phyloP scores from a whole-genome alignment of 2,329 filamentous ascomycete species.

The Colletotrichum melonis region DNA sequence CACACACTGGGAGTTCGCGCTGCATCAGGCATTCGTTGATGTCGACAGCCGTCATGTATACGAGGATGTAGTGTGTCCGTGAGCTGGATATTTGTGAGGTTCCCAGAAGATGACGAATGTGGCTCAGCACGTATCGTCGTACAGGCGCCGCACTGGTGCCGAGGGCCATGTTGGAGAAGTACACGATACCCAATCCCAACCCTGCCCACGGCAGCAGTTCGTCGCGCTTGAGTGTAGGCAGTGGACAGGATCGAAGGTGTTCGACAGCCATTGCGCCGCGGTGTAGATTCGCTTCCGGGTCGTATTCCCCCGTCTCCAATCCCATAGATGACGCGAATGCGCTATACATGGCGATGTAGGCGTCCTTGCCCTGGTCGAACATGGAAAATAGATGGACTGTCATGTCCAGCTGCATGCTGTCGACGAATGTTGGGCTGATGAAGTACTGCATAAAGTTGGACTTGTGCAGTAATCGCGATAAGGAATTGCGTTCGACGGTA shows the following conservation, averaged over 20 bases:
- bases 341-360: conserved; percentile 33
- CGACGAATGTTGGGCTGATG: conserved; percentile 27
- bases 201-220: conserved; percentile 29
- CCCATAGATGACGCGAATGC: conserved; percentile 28
- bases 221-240: conserved; percentile 25
- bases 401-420: conserved; percentile 34
- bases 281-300: conserved; percentile 24
- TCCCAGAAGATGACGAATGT: conserved; percentile 27
- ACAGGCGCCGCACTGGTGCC: conserved; percentile 31
- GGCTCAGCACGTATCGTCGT: conserved; percentile 29
- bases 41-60: conserved; percentile 41
- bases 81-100: conserved; percentile 23
- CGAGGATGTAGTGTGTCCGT: conserved; percentile 29
- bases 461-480: conserved; percentile 29
- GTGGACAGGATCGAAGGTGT: conserved; percentile 24
- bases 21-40: conserved; percentile 40
- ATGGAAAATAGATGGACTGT: conserved; percentile 30
- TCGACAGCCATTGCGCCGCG: conserved; percentile 31
- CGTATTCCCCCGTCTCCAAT: conserved; percentile 28
- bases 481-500: conserved; percentile 1
- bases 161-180: conserved; percentile 34
- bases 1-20: conserved; percentile 38
- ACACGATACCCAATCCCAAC: conserved; percentile 21
- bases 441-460: conserved; percentile 34
- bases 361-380: conserved; percentile 34